Evolutionary conservation across 805 yeast species (phyloP), one percentile per base, ranked within the genome.

Genomic region (Zygoascus ofunaensis): DNA sequence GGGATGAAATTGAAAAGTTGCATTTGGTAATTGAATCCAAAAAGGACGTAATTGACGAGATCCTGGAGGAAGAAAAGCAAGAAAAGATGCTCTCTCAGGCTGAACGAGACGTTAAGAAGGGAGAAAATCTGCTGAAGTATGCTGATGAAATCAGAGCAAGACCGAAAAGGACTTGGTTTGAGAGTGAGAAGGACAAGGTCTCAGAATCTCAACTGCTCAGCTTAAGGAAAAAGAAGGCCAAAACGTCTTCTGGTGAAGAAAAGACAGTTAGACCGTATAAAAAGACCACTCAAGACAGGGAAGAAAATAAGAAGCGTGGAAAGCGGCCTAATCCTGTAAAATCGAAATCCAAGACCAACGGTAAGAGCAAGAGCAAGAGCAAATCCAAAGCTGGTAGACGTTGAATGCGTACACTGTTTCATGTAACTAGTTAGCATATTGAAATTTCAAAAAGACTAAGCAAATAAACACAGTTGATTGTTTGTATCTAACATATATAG

Each of bases 81-180:
- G 95, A 85, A 55, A 90, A 90, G 65, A 94, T 87, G 60, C 70
- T 90, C 41, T 62, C 86, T 23, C 76, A 76, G 44, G 97, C 97
- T 1, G 98, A 92, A 68, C 82, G 87, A 83, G 92, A 92, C 61
- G 64, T 90, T 39, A 75, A 74, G 51, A 86, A 83, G 62, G 95
- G 95, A 45, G 83, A 82, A 56, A 92, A 92, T 62, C 55, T 92
- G 61, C 66, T 92, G 50, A 82, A 76, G 58, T 87, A 84, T 56
- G 77, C 78, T 53, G 76, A 75, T 43, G 97, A 92, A 64, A 92
- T 92, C 58, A 74, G 77, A 52, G 69, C 95, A 1, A 76, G 97
- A 58, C 97, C 98, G 28, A 87, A 77, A 64, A 79, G 99, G 68
- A 92, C 98, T 0, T 92, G 99, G 99, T 90, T 92, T 63, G 90